Evolutionary conservation across 345 rosid species (phyloP).

Genomic region (Brassica juncea): DNA sequence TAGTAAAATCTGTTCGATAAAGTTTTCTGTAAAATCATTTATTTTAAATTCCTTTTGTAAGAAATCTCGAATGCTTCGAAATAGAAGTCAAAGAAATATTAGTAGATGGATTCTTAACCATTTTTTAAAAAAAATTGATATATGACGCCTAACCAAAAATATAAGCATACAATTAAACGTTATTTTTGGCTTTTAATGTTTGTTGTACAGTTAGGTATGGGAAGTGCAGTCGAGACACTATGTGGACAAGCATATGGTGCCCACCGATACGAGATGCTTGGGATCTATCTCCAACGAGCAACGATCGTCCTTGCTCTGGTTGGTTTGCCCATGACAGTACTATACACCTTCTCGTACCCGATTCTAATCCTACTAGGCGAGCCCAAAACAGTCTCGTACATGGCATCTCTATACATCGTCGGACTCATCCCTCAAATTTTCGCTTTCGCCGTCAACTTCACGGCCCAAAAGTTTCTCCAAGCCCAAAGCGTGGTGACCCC

Average conservation of each 20-base stretch:
- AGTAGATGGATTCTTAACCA: not conserved
- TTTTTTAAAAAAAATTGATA: not conserved
- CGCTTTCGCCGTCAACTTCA: constrained; percentile 69
- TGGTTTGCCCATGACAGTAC: constrained; percentile 54
- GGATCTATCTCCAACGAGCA: constrained; percentile 80
- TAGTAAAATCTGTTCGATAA: not conserved
- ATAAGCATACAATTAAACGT: not conserved
- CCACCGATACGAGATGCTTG: constrained; percentile 59
- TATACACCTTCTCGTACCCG: constrained; percentile 61
- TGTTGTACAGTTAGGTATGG: constrained; percentile 66
- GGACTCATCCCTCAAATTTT: constrained; percentile 83
- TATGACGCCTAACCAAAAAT: not conserved
- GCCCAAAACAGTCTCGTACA: constrained; percentile 55
- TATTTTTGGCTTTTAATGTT: not conserved
- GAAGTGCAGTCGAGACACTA: constrained; percentile 91
- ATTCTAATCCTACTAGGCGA: constrained; percentile 62
- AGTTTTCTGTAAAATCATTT: not conserved
- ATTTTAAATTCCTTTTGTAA: not conserved
- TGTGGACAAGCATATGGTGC: constrained; percentile 95
- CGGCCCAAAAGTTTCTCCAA: constrained; percentile 72
- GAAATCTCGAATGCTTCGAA: not conserved
- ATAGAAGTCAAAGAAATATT: not conserved
- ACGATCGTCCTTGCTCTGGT: constrained; percentile 59
- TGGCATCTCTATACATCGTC: constrained; percentile 57
- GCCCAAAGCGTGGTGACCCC: constrained; percentile 68